phyloP scores from a whole-genome alignment of 2,329 filamentous ascomycete genomes.

The Hypoxylon sp. region DNA sequence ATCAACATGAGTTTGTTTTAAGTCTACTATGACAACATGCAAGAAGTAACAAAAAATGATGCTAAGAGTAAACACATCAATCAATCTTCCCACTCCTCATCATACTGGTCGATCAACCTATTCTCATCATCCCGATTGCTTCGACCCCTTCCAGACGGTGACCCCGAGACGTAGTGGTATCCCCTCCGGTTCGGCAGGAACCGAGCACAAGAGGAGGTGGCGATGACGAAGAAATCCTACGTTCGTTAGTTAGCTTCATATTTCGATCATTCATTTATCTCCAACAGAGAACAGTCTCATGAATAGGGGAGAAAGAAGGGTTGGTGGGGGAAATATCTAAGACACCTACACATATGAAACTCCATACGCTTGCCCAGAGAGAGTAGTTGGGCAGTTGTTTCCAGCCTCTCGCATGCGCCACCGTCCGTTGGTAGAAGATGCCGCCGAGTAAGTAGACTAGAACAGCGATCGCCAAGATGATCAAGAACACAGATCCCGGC shows the following conservation, averaged over 20 bases:
- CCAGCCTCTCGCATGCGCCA: slow-evolving; percentile 95
- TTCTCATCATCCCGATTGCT: slow-evolving; percentile 85
- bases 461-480: slow-evolving; percentile 83
- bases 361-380: slow-evolving; percentile 90
- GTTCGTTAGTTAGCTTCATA: slow-evolving; percentile 33
- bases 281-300: slow-evolving; percentile 41
- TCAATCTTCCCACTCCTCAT: slow-evolving; percentile 95
- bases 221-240: slow-evolving; percentile 76
- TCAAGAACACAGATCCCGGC: slow-evolving; percentile 84
- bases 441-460: slow-evolving; percentile 92
- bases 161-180: slow-evolving; percentile 75
- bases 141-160: slow-evolving; percentile 62
- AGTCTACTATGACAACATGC: slow-evolving; percentile 42
- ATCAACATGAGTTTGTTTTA: slow-evolving; percentile 12
- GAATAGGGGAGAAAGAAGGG: slow-evolving; percentile 43
- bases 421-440: slow-evolving; percentile 94
- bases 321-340: not conserved
- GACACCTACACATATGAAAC: slow-evolving; percentile 82
- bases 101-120: slow-evolving; percentile 91
- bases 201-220: slow-evolving; percentile 77
- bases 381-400: slow-evolving; percentile 94
- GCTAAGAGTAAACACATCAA: slow-evolving; percentile 6
- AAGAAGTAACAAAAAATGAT: slow-evolving; percentile 21
- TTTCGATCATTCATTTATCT: slow-evolving; percentile 39
- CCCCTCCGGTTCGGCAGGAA: slow-evolving; percentile 75